A percentile compares a stretch with the other conserved stretches of the same genome.
Evolutionary conservation across 2,329 filamentous ascomycete genomes (phyloP).

Genomic region (Colletotrichum caudatum): DNA sequence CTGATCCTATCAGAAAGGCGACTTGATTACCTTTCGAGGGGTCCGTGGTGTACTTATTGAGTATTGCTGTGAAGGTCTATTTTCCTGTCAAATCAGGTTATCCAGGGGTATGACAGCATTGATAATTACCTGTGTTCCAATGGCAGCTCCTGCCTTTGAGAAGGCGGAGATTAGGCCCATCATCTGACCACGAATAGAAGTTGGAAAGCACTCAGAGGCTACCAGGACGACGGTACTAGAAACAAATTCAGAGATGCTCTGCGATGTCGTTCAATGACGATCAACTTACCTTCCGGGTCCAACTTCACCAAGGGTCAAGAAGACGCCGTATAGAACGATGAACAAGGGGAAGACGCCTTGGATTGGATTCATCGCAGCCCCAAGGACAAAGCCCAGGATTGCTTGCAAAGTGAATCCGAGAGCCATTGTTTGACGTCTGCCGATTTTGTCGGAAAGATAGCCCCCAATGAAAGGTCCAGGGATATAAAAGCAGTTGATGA

Average conservation of each 20-base stretch:
- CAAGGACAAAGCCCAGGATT: constrained; percentile 62
- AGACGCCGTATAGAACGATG: constrained; percentile 63
- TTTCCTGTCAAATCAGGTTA: neutral
- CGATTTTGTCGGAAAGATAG: constrained; percentile 61
- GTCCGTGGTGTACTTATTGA: constrained; percentile 55
- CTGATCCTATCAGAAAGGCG: constrained; percentile 63
- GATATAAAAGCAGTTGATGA: constrained; percentile 64
- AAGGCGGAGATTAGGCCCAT: constrained; percentile 61
- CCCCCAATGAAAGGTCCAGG: constrained; percentile 62
- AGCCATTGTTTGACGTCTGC: constrained; percentile 63
- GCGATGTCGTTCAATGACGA: too few relatives aligned
- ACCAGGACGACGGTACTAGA: constrained; percentile 53
- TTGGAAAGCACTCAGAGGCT: constrained; percentile 62
- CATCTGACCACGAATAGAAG: constrained; percentile 62
- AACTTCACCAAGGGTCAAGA: constrained; percentile 61
- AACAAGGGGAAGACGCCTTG: constrained; percentile 62
- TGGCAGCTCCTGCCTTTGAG: constrained; percentile 62
- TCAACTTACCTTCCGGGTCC: constrained; percentile 58
- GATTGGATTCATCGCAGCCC: constrained; percentile 59
- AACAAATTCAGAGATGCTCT: neutral
- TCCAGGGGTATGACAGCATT: neutral
- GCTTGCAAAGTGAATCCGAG: constrained; percentile 60
- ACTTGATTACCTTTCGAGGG: constrained; percentile 60
- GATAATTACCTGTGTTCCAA: constrained; percentile 55
- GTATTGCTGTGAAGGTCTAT: constrained; percentile 62